These are phyloP conservation scores for Suhomyces maxii DNA, from an alignment of 1,139 yeast species.

Conservation along the genomic window DNA sequence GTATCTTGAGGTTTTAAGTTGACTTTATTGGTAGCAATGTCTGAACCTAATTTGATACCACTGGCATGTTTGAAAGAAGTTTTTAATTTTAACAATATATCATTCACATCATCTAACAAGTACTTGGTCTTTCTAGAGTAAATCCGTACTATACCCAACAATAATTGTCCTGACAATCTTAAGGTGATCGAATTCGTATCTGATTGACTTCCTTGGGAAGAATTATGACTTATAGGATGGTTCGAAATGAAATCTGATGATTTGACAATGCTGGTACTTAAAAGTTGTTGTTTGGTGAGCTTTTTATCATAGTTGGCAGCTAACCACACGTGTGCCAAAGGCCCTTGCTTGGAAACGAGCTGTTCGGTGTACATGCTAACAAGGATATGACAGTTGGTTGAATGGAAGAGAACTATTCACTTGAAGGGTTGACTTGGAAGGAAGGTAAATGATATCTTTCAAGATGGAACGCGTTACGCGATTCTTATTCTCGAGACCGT, in stretches of 20 bases:
- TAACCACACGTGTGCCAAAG: constrained; percentile 88
- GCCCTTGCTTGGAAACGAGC: constrained; percentile 67
- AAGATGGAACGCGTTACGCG: constrained; percentile 9
- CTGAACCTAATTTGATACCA: constrained; percentile 34
- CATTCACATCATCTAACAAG: constrained; percentile 80
- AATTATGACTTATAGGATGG: constrained; percentile 18
- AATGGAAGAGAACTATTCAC: not conserved
- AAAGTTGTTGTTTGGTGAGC: constrained; percentile 71
- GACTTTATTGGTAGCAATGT: constrained; percentile 24
- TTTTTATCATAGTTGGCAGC: constrained; percentile 88
- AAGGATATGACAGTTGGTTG: not conserved
- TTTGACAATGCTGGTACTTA: constrained; percentile 68
- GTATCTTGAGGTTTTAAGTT: constrained; percentile 53
- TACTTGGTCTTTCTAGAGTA: constrained; percentile 86
- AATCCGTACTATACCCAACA: constrained; percentile 86
- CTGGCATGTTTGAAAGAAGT: constrained; percentile 60
- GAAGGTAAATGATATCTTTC: not conserved
- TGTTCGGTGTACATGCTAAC: constrained; percentile 38
- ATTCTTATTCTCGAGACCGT: constrained; percentile 4
- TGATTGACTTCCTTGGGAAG: constrained; percentile 10
- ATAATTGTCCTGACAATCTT: constrained; percentile 82
- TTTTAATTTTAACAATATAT: constrained; percentile 71
- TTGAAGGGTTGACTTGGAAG: not conserved
- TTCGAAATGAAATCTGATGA: constrained; percentile 58
- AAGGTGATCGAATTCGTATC: constrained; percentile 55